phyloP scores from a whole-genome alignment of 331 rosid genomes.

The Pyracantha coccinea region DNA sequence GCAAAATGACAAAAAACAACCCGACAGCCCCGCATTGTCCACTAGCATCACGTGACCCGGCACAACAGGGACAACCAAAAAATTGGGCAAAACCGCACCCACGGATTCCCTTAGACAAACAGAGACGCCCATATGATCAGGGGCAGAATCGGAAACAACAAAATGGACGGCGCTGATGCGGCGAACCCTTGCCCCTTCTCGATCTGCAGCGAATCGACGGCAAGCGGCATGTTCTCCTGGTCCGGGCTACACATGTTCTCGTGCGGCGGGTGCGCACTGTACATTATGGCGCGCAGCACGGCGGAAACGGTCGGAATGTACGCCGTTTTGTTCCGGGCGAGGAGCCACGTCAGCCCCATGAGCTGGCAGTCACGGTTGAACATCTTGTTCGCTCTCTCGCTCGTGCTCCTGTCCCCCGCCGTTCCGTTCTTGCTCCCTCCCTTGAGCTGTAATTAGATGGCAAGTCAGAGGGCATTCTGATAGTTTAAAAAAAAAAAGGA shows the following conservation, averaged over 20 bases:
- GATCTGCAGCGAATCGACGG: constrained; percentile 89
- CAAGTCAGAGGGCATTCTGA: neutral
- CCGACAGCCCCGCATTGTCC: constrained; percentile 37
- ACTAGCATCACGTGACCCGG: constrained; percentile 63
- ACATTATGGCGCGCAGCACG: constrained; percentile 85
- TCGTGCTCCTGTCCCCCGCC: constrained; percentile 24
- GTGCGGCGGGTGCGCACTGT: constrained; percentile 75
- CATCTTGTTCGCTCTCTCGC: constrained; percentile 72
- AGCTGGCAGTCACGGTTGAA: constrained; percentile 88
- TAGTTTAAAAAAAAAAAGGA: neutral
- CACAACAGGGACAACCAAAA: constrained; percentile 27
- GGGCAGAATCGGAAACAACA: constrained; percentile 37
- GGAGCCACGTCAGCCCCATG: constrained; percentile 94
- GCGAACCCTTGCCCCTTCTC: constrained; percentile 29
- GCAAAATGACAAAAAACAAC: constrained; percentile 28
- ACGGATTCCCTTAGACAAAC: neutral
- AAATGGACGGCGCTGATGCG: constrained; percentile 34
- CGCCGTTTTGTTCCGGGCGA: constrained; percentile 79
- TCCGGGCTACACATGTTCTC: constrained; percentile 89
- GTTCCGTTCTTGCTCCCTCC: constrained; percentile 45
- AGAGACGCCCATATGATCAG: constrained; percentile 17
- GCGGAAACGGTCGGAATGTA: constrained; percentile 97
- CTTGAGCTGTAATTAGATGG: constrained; percentile 32
- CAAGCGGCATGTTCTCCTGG: constrained; percentile 97
- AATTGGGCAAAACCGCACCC: neutral